A percentile compares a stretch with the other conserved stretches of the same genome.
Conservation (phyloP, 305 asterid species). For the Ajuga reptans region DNA sequence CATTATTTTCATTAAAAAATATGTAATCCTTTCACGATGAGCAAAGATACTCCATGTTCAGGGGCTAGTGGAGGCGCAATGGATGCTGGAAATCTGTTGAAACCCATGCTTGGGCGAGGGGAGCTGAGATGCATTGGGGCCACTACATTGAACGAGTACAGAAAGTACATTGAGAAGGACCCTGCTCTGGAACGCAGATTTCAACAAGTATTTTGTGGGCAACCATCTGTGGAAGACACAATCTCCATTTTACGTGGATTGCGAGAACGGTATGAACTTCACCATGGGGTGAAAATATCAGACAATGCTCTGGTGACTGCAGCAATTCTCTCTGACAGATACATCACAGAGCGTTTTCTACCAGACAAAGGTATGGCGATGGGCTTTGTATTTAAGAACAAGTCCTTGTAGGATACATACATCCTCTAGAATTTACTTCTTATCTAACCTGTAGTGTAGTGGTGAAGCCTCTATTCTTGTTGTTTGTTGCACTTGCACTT, state of each 20-base stretch:
- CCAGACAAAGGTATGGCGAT: conserved; percentile 61
- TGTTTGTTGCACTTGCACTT: not conserved
- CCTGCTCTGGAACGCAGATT: conserved; percentile 79
- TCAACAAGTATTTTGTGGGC: conserved; percentile 76
- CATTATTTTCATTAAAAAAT: not conserved
- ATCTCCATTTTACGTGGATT: conserved; percentile 74
- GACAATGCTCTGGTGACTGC: conserved; percentile 75
- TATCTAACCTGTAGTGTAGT: not conserved
- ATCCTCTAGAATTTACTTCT: not conserved
- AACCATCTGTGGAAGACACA: conserved; percentile 73
- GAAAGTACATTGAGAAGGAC: conserved; percentile 77
- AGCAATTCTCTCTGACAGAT: conserved; percentile 69
- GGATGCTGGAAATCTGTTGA: conserved; percentile 82
- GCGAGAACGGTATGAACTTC: conserved; percentile 74
- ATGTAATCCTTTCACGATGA: not conserved
- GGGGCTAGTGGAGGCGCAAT: conserved; percentile 73
- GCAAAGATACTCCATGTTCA: conserved; percentile 19
- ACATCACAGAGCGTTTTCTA: conserved; percentile 66
- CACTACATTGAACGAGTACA: conserved; percentile 65
- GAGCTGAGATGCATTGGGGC: conserved; percentile 84
- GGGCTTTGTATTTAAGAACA: not conserved
- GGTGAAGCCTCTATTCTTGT: not conserved
- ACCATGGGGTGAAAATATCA: conserved; percentile 73
- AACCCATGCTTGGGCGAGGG: conserved; percentile 81
- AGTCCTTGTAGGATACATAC: not conserved